phyloP scores from a whole-genome alignment of 495 filamentous ascomycete genomes.

The Immersiella caudata region DNA sequence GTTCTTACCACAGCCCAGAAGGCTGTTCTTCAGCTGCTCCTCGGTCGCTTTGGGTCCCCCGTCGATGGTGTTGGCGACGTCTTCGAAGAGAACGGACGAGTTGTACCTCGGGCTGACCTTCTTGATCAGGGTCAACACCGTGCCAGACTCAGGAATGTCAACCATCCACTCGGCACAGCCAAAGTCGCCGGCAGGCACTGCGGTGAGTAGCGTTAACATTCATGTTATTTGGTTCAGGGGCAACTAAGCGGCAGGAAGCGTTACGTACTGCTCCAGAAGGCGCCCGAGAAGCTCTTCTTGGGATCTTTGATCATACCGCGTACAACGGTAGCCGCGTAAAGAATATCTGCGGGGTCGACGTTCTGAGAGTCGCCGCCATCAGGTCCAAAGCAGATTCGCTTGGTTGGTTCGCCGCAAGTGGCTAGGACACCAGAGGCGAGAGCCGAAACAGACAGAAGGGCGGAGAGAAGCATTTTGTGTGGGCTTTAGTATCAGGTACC shows the following conservation, averaged over 20 bases:
- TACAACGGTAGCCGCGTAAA: constrained; percentile 12
- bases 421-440: too few species aligned
- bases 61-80: constrained; percentile 26
- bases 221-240: too few species aligned
- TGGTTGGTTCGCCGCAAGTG: constrained; percentile 17
- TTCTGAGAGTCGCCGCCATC: constrained; percentile 17
- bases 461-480: too few species aligned
- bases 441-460: too few species aligned
- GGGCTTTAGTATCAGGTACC: too few species aligned
- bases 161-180: constrained; percentile 22
- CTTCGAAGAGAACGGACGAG: constrained; percentile 20
- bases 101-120: constrained; percentile 18
- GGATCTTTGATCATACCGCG: constrained; percentile 6
- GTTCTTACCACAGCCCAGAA: constrained; percentile 22
- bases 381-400: constrained; percentile 18
- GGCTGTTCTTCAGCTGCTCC: constrained; percentile 13
- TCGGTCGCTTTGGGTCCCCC: constrained; percentile 15
- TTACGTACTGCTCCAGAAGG: too few species aligned
- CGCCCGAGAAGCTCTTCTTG: constrained; percentile 11
- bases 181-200: constrained; percentile 8
- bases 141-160: constrained; percentile 13
- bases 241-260: too few species aligned
- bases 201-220: not conserved
- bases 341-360: constrained; percentile 20
- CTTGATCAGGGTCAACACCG: constrained; percentile 21